These are phyloP conservation scores for Byssochlamys sp. DNA, from an alignment of 2,329 filamentous ascomycete species.

Conservation along the genomic window DNA sequence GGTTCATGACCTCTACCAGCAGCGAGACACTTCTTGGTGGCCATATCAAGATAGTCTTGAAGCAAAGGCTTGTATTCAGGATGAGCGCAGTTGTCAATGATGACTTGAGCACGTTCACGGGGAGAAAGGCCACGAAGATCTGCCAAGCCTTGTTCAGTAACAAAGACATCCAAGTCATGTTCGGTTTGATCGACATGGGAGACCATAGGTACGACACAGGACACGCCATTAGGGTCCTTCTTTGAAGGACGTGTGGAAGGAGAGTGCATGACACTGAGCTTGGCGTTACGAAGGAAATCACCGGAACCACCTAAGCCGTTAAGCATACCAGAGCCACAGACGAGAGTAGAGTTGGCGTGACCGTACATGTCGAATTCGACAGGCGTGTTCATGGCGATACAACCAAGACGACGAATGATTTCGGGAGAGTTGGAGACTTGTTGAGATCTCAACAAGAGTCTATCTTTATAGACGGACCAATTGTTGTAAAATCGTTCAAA, in stretches of 20 bases:
- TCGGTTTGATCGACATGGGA: slow-evolving; percentile 89
- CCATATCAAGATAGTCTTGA: slow-evolving; percentile 71
- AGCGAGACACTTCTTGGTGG: slow-evolving; percentile 72
- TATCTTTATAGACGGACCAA: slow-evolving; percentile 70
- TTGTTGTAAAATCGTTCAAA: slow-evolving; percentile 84
- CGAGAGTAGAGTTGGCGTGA: slow-evolving; percentile 81
- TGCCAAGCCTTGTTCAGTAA: slow-evolving; percentile 63
- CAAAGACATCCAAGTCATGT: slow-evolving; percentile 81
- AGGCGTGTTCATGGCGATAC: slow-evolving; percentile 91
- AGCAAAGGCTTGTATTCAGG: slow-evolving; percentile 76
- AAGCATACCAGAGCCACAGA: slow-evolving; percentile 78
- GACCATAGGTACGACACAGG: slow-evolving; percentile 83
- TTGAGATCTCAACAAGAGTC: slow-evolving; percentile 78
- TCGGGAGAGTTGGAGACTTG: slow-evolving; percentile 82
- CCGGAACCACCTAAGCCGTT: slow-evolving; percentile 75
- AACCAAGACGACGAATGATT: slow-evolving; percentile 75
- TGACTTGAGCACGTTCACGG: slow-evolving; percentile 69
- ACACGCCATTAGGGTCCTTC: slow-evolving; percentile 70
- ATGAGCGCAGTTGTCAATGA: slow-evolving; percentile 79
- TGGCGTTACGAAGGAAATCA: slow-evolving; percentile 68
- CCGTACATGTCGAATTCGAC: slow-evolving; percentile 95
- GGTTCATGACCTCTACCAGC: slow-evolving; percentile 88
- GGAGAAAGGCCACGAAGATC: slow-evolving; percentile 75
- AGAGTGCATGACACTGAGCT: slow-evolving; percentile 91
- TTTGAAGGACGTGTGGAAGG: slow-evolving; percentile 71